phyloP scores from a whole-genome alignment of 179 eudicot genomes.

The Dionaea muscipula region DNA sequence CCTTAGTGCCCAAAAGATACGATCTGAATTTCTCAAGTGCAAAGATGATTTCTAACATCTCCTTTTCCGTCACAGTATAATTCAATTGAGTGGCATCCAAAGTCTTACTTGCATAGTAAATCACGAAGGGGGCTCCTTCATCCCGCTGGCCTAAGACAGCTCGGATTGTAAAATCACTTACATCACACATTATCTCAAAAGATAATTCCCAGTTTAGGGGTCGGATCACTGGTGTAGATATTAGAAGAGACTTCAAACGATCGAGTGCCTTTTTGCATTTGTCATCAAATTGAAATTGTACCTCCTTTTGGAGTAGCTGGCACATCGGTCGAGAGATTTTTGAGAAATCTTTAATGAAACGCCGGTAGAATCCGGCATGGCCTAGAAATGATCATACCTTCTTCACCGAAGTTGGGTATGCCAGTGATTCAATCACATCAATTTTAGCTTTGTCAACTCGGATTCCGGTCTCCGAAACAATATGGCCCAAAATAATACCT shows the following conservation, averaged over 20 bases:
- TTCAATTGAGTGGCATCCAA: background rate
- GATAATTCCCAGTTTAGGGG: background rate
- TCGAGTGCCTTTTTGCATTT: background rate
- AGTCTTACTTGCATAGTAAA: background rate
- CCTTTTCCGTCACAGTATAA: background rate
- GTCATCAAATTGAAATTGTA: background rate
- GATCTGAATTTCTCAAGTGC: background rate
- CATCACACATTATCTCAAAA: background rate
- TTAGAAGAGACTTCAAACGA: background rate
- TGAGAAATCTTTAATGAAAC: background rate
- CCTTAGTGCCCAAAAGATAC: too few relatives aligned
- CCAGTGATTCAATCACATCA: background rate
- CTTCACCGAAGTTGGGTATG: too few relatives aligned
- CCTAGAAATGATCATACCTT: background rate
- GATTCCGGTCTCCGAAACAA: background rate
- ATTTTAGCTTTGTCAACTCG: background rate
- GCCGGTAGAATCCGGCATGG: background rate
- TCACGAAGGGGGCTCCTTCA: background rate
- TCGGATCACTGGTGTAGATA: background rate
- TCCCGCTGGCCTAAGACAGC: background rate
- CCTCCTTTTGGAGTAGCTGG: background rate
- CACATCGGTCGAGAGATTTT: background rate
- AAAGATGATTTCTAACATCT: background rate
- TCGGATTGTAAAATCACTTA: background rate
- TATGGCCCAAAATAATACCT: background rate